Evolutionary conservation across 225 moss, liverwort and hornwort species (phyloP), one percentile per base, ranked within the genome.

Genomic region (Bryoerythrophyllum caledonicum): DNA sequence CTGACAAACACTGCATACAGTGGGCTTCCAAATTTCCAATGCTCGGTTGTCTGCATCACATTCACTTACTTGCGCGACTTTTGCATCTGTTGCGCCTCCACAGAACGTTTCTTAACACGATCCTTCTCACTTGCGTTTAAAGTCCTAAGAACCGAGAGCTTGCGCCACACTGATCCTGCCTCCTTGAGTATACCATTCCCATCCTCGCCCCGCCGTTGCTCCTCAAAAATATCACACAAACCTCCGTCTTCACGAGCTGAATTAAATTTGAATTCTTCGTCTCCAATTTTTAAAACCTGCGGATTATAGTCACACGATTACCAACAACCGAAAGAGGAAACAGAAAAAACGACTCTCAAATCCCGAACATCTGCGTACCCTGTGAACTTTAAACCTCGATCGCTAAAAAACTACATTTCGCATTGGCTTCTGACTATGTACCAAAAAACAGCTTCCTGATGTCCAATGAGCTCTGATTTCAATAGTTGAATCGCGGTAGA

Each of bases 151-250:
- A 99, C 92, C 2, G 95, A 91, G 65, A 99, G 84, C 76, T 99
- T 99, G 43, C 93, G 87, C 93, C 95, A 99, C 76, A 95, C 93
- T 71, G 95, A 86, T 76, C 99, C 99, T 60, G 88, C 82, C 72
- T 99, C 95, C 34, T 82, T 88, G 2, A 99, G 87, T 46, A 88
- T 62, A n/a, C 99, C 99, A 78, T 89, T 85, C n/a, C 99, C 99
- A 76, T 91, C 89, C 52, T 93, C 95, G 58, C 95, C 92, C 57
- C 89, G 86, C 57, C 81, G 87, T 63, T 90, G 84, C 85, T 99
- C 99, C 78, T 99, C 99, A 76, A 89, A 92, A 78, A 99, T 91
- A 78, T 95, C 99, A 83, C 90, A 93, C 51, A 93, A 77, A 54
- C 90, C 83, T 62, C 90, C 99, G 17, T 93, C 90, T 85, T 99